A percentile compares a stretch with the other conserved stretches of the same genome.
Conservation (phyloP, 73 alveolate genomes). For the Urostyla sp. region DNA sequence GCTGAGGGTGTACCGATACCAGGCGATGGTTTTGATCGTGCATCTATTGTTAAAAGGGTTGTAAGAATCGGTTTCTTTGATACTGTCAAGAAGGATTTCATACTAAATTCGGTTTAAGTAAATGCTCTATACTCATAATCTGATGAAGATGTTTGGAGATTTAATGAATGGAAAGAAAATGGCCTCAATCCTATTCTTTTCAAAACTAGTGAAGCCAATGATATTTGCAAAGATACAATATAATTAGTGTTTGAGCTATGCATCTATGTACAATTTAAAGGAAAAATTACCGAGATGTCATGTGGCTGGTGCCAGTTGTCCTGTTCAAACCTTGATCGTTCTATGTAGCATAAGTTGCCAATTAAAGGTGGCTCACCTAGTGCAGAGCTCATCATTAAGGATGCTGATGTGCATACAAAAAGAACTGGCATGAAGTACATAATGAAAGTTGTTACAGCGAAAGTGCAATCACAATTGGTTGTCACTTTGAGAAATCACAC, state of each 20-base stretch:
- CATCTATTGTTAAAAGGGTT: conserved; percentile 54
- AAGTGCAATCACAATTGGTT: conserved; percentile 25
- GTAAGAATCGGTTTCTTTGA: conserved; percentile 65
- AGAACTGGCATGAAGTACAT: conserved; percentile 43
- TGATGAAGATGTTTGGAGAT: conserved; percentile 69
- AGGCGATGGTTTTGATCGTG: conserved; percentile 10
- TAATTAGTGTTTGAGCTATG: conserved; percentile 63
- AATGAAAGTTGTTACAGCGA: conserved; percentile 5
- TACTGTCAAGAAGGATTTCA: conserved; percentile 22
- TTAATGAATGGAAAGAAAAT: conserved; percentile 54
- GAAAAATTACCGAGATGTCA: conserved; percentile 44
- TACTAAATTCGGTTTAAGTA: conserved; percentile 52
- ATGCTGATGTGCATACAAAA: conserved; percentile 35
- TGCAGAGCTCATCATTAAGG: conserved; percentile 38
- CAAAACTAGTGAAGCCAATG: conserved; percentile 36
- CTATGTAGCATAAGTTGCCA: not conserved
- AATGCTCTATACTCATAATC: conserved; percentile 39
- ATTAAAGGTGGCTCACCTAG: conserved; percentile 69
- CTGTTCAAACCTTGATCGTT: conserved; percentile 7
- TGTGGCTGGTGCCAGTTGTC: conserved; percentile 65
- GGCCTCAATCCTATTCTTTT: conserved; percentile 67
- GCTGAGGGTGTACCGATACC: conserved; percentile 76
- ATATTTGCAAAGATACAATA: conserved; percentile 22
- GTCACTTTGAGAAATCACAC: conserved; percentile 34
- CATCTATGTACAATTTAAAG: conserved; percentile 39